Base-by-base conservation (phyloP, 371 early-diverging fungal genomes). In the Choanephora cucurbitarum region DNA sequence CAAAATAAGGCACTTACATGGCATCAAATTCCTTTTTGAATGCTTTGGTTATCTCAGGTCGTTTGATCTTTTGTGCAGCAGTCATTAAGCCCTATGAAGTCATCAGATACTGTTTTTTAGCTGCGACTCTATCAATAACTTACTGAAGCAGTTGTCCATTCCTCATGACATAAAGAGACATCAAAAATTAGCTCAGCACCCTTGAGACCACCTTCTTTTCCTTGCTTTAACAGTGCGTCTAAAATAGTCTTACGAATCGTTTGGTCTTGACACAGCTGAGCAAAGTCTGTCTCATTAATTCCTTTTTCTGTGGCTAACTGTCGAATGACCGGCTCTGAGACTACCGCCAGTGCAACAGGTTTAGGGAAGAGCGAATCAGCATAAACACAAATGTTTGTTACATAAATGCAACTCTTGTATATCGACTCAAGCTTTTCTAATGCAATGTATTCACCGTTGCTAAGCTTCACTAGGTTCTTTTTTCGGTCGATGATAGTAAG, bases 361-460 rank as follows among this genome's bases (percentile, higher is more conserved):
- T 77, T 82, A 57, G 75, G 54, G 49, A 81, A 75, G 46, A 82
- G 72, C 11, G 91, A 77, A 60, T 96, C 90, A 14, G 91, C 97
- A 70, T 90, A 88, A 21, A 98, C 84, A 72, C 92, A 93, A 40
- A 96, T 82, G 69, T 92, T 92, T 69, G 80, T 82, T 40, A 92
- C 87, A 66, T 77, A 89, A 13, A 82, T 56, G 46, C 86, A 85
- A 53, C 84, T 84, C 74, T 89, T 89, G 84, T 96, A 96, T 3
- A 91, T 81, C 5, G 94, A 86, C 75, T 99, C 99, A 37, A 99
- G 77, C 66, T 96, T 97, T 71, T 99, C 99, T 32, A 99, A 83
- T 0, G 97, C 97, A 72, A 91, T 92, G 77, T 99, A 99, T 77
- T 99, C 99, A 60, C 99, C 99, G 63, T 91, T 86, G 41, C 79